These are phyloP conservation scores for Solanum pinnatisectum DNA, from an alignment of 257 asterid species.

Conservation along the genomic window DNA sequence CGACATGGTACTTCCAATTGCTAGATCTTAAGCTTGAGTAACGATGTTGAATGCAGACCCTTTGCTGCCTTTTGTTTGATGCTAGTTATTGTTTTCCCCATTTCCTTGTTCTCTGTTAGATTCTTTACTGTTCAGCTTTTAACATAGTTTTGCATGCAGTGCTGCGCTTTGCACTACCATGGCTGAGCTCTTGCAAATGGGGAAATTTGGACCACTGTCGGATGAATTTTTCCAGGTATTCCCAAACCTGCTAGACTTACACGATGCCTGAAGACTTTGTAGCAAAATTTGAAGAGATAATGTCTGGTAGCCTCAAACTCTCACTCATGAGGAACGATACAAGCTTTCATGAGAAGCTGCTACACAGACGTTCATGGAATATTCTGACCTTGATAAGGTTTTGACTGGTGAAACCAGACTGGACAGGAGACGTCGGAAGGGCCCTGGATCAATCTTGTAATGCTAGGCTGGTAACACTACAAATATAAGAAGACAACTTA, in stretches of 20 bases:
- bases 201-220: conserved; percentile 82
- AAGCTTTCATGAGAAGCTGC: conserved; percentile 92
- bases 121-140: not conserved
- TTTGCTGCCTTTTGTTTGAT: not conserved
- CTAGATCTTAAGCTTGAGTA: not conserved
- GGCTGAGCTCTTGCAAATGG: conserved; percentile 93
- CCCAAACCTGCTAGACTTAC: conserved; percentile 75
- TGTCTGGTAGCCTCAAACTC: conserved; percentile 68
- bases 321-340: conserved; percentile 65
- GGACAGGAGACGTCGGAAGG: conserved; percentile 12
- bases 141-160: conserved; percentile 24
- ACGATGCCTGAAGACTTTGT: conserved; percentile 73
- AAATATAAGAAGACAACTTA: not conserved
- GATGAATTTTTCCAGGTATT: conserved; percentile 80
- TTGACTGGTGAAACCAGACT: conserved; percentile 11
- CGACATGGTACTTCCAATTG: not conserved
- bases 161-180: conserved; percentile 91
- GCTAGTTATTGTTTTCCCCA: not conserved
- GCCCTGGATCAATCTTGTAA: conserved; percentile 11
- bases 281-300: conserved; percentile 67
- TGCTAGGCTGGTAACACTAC: not conserved
- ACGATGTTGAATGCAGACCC: not conserved
- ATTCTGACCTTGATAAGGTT: conserved; percentile 63
- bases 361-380: conserved; percentile 68
- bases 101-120: not conserved